Evolutionary conservation across 2,329 filamentous ascomycete genomes (phyloP).

Genomic region (Diaporthe humulicola): DNA sequence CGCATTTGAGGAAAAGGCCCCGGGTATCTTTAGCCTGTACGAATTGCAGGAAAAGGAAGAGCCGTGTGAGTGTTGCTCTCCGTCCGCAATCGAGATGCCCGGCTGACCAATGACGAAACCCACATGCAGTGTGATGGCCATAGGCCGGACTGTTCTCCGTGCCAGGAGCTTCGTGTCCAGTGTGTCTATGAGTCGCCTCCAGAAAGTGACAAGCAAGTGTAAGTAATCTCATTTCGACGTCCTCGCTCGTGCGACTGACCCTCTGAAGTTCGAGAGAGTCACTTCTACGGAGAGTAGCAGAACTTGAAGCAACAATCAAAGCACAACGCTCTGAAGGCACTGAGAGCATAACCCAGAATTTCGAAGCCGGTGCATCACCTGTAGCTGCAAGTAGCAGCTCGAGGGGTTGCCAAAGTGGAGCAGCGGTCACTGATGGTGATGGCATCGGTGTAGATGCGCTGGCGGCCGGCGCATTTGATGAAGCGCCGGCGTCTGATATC

Average conservation of each 20-base stretch:
- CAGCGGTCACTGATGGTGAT: neutral
- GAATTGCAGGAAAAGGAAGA: constrained; percentile 1
- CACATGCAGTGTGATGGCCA: constrained; percentile 15
- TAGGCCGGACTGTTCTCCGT: neutral
- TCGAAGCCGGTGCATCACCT: neutral
- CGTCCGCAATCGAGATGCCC: neutral
- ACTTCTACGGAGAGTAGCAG: neutral
- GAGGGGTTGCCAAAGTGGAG: neutral
- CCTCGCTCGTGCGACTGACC: neutral
- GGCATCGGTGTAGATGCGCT: neutral
- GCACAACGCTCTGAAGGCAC: neutral
- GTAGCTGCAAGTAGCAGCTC: too few relatives aligned
- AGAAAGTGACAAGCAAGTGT: neutral
- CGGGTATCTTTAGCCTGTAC: constrained; percentile 3
- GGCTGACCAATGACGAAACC: neutral
- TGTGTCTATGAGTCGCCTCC: neutral
- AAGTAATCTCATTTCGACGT: neutral
- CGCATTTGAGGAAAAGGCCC: neutral
- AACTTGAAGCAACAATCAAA: neutral
- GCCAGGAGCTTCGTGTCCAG: neutral
- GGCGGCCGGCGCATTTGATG: constrained; percentile 11
- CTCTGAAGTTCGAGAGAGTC: neutral
- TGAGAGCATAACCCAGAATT: too few relatives aligned
- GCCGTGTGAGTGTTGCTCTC: neutral
- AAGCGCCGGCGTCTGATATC: neutral